A percentile compares a stretch with the other conserved stretches of the same genome.
phyloP scores from a whole-genome alignment of 108 stramenopile species.

The Seminavis robusta region DNA sequence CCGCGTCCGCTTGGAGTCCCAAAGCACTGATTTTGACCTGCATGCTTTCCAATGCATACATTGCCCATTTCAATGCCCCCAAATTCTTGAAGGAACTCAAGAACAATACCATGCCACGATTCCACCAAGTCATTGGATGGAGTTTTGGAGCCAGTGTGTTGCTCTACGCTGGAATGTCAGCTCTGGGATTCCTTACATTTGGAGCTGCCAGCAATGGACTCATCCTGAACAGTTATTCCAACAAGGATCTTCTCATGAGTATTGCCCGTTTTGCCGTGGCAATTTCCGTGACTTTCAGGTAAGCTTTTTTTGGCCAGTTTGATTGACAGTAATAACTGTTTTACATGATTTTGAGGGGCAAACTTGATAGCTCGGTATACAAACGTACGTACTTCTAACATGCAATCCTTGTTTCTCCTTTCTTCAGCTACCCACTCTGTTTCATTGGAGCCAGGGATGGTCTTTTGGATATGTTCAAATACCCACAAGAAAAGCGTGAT shows the following conservation, averaged over 20 bases:
- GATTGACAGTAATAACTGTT: background rate
- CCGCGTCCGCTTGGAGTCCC: conserved; percentile 74
- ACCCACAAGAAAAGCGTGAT: conserved; percentile 43
- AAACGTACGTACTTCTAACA: conserved; percentile 34
- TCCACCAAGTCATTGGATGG: conserved; percentile 73
- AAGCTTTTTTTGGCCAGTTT: background rate
- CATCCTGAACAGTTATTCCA: conserved; percentile 95
- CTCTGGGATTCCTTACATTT: conserved; percentile 90
- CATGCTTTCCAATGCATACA: conserved; percentile 85
- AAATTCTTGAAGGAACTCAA: conserved; percentile 94
- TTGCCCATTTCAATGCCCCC: conserved; percentile 96
- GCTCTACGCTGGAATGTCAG: conserved; percentile 75
- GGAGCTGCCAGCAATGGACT: conserved; percentile 82
- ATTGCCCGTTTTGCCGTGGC: conserved; percentile 90
- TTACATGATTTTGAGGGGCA: background rate
- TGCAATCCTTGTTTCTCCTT: conserved; percentile 37
- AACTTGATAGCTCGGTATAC: conserved; percentile 51
- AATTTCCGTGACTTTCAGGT: conserved; percentile 71
- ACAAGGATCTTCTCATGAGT: conserved; percentile 81
- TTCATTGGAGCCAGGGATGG: conserved; percentile 85
- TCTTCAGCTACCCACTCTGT: conserved; percentile 59
- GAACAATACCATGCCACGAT: conserved; percentile 84
- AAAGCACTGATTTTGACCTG: conserved; percentile 83
- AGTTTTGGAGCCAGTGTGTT: conserved; percentile 74
- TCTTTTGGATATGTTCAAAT: conserved; percentile 64